Evolutionary conservation across 2,329 filamentous ascomycete genomes (phyloP).

Genomic region (Metarhizium humberi): DNA sequence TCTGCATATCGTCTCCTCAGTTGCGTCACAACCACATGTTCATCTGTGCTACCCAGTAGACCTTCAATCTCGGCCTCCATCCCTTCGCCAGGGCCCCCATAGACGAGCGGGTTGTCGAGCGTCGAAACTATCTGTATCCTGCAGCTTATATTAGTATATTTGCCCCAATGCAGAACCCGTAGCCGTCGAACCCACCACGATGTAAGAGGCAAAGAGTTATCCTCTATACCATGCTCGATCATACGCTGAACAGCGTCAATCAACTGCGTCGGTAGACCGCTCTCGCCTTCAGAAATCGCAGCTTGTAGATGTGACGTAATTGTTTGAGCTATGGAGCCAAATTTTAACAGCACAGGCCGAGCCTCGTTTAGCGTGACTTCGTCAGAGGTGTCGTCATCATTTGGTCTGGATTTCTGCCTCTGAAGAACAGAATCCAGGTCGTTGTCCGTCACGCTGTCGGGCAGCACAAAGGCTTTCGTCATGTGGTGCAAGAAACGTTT

Average conservation of each 20-base stretch:
- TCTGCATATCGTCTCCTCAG: slow-evolving; percentile 15
- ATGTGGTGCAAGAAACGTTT: slow-evolving; percentile 19
- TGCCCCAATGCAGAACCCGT: neutral
- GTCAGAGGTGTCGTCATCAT: neutral
- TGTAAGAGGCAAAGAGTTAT: slow-evolving; percentile 18
- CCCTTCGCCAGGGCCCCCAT: slow-evolving; percentile 10
- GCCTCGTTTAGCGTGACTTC: neutral
- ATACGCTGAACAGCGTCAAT: slow-evolving; percentile 17
- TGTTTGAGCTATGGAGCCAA: slow-evolving; percentile 13
- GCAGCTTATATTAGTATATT: slow-evolving; percentile 3
- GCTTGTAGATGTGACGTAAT: slow-evolving; percentile 12
- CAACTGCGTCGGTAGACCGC: slow-evolving; percentile 17
- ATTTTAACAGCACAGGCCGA: slow-evolving; percentile 11
- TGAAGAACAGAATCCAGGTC: slow-evolving; percentile 12
- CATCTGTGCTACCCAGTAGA: slow-evolving; percentile 17
- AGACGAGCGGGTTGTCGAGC: neutral
- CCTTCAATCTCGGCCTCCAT: slow-evolving; percentile 19
- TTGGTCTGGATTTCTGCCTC: neutral
- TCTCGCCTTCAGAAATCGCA: slow-evolving; percentile 8
- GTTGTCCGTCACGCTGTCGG: slow-evolving; percentile 22
- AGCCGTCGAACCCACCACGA: slow-evolving; percentile 22
- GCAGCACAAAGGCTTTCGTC: slow-evolving; percentile 24
- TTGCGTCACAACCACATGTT: slow-evolving; percentile 19
- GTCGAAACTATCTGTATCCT: slow-evolving; percentile 17
- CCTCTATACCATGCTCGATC: slow-evolving; percentile 15